Conservation (phyloP, 2,329 filamentous ascomycete species). For the Verticillium alfalfae region DNA sequence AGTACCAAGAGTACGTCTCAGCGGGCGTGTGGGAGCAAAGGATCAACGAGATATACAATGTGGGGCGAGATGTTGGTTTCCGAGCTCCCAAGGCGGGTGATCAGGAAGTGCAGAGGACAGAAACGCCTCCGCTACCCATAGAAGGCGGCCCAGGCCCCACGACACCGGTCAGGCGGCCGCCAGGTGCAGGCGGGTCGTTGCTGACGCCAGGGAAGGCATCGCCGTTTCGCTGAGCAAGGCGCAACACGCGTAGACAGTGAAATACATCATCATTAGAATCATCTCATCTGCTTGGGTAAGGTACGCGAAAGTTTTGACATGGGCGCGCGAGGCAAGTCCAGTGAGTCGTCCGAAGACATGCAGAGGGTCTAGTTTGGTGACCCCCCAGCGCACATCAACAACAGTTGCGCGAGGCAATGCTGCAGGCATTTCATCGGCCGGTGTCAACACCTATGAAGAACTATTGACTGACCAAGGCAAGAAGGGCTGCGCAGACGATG, state of each 20-base stretch:
- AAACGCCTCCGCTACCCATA: slow-evolving; percentile 45
- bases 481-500: neutral
- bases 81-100: slow-evolving; percentile 45
- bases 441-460: too few species aligned
- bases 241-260: neutral
- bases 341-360: neutral
- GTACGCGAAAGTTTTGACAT: neutral
- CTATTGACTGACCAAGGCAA: too few species aligned
- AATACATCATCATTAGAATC: neutral
- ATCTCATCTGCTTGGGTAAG: neutral
- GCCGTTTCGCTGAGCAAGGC: slow-evolving; percentile 12
- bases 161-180: slow-evolving; percentile 40
- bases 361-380: too few species aligned
- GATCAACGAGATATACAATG: slow-evolving; percentile 77
- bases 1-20: slow-evolving; percentile 84
- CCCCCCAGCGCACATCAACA: too few species aligned
- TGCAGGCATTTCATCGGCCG: too few species aligned
- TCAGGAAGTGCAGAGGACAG: slow-evolving; percentile 37
- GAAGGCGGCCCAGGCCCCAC: slow-evolving; percentile 32
- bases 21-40: slow-evolving; percentile 79
- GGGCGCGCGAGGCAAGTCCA: neutral
- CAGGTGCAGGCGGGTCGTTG: slow-evolving; percentile 29
- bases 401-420: too few species aligned
- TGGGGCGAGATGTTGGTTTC: slow-evolving; percentile 41
- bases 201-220: slow-evolving; percentile 43